These are phyloP conservation scores for Rhexocercosporidium sp. DNA, from an alignment of 2,329 filamentous ascomycete genomes.

Conservation along the genomic window DNA sequence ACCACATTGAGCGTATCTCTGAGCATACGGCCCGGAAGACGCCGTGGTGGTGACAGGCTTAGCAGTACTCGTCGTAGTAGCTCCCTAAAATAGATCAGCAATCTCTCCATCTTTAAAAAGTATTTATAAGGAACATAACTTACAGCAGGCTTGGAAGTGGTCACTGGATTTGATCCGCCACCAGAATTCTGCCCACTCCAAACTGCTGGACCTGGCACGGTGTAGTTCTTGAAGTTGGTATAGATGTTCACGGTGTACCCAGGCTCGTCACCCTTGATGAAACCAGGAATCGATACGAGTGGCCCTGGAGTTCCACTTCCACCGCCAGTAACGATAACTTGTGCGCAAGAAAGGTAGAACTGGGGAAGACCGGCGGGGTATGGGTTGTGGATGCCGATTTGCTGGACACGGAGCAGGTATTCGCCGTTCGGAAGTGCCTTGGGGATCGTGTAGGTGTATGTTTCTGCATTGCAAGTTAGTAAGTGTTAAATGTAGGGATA, in stretches of 20 bases:
- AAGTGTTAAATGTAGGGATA: not conserved
- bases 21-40: constrained; percentile 3
- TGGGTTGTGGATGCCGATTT: constrained; percentile 41
- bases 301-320: constrained; percentile 37
- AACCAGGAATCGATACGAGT: constrained; percentile 39
- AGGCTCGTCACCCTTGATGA: constrained; percentile 31
- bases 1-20: constrained; percentile 33
- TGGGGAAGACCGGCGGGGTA: constrained; percentile 38
- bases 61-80: not conserved
- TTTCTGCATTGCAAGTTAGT: constrained; percentile 27
- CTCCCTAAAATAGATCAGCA: not conserved
- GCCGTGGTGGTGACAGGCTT: constrained; percentile 6
- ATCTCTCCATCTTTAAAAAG: not conserved
- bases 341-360: constrained; percentile 42
- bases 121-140: not conserved
- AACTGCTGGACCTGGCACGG: constrained; percentile 38
- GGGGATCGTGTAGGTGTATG: constrained; percentile 40
- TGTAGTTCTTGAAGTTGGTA: constrained; percentile 38
- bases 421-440: constrained; percentile 36
- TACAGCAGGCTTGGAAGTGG: constrained; percentile 8
- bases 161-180: constrained; percentile 9
- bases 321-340: constrained; percentile 38
- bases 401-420: constrained; percentile 40
- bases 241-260: constrained; percentile 40
- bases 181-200: constrained; percentile 30